phyloP scores from a whole-genome alignment of 106 monocot species.

The Dioscorea zingiberensis region DNA sequence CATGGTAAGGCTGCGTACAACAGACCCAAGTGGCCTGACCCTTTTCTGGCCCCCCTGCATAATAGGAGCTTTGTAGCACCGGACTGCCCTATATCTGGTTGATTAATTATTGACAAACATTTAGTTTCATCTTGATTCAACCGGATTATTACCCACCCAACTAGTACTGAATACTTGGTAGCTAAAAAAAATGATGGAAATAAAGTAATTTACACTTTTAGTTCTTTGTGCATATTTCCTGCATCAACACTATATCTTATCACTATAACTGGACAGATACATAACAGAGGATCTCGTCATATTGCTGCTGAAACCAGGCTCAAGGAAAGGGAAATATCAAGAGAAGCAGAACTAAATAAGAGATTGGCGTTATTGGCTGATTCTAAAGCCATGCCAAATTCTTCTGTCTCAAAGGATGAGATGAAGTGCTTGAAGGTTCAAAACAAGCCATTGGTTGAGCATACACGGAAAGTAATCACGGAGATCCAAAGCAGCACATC shows the following conservation, averaged over 20 bases:
- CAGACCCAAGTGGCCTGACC: no score
- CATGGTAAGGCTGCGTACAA: no score
- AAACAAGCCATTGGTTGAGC: constrained; percentile 38
- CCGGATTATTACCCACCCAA: no score
- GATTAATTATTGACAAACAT: no score
- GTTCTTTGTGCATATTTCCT: no score
- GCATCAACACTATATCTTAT: constrained; percentile 2
- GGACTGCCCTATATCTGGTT: no score
- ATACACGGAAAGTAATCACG: constrained; percentile 37
- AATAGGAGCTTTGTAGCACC: no score
- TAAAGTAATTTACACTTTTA: no score
- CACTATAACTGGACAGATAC: constrained; percentile 38
- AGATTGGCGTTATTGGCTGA: constrained; percentile 46
- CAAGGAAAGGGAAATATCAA: constrained; percentile 46
- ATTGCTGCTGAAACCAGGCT: constrained; percentile 42
- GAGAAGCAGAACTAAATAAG: constrained; percentile 44
- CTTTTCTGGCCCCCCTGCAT: no score
- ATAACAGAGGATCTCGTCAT: constrained; percentile 68
- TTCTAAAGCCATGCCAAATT: neutral
- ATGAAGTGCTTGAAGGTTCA: neutral
- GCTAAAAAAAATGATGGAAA: no score
- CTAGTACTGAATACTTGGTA: no score
- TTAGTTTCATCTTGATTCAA: no score
- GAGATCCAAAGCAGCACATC: constrained; percentile 24
- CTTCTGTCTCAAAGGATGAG: neutral